A percentile compares a stretch with the other conserved stretches of the same genome.
Evolutionary conservation across 1,284 basidiomycete species (phyloP).

Genomic region (Cerioporus squamosus): DNA sequence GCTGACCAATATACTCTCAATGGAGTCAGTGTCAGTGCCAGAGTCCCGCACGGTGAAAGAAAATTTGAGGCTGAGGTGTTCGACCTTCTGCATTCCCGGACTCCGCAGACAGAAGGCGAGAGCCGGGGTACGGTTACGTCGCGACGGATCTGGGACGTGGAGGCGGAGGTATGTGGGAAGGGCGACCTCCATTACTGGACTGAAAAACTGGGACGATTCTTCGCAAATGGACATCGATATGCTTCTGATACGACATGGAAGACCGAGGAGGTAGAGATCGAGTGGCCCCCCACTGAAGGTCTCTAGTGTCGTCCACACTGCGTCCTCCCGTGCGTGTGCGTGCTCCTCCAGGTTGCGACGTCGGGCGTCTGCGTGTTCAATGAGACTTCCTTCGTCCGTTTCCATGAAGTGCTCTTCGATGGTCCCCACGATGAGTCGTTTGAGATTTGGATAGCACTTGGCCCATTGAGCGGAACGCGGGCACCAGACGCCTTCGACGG

Average conservation of each 20-base stretch:
- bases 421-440: not conserved
- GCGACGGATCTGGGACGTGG: too few relatives aligned
- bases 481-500: not conserved
- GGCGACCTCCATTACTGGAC: not conserved
- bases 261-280: constrained; percentile 13
- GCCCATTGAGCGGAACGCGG: constrained; percentile 4
- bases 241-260: constrained; percentile 3
- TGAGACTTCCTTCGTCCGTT: not conserved
- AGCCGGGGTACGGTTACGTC: too few relatives aligned
- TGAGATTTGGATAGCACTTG: constrained; percentile 1
- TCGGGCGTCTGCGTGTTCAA: not conserved
- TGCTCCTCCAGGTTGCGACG: not conserved
- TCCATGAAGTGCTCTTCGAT: constrained; percentile 6
- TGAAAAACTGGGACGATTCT: constrained; percentile 1
- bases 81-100: too few relatives aligned
- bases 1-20: too few relatives aligned
- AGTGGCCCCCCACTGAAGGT: not conserved
- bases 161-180: not conserved
- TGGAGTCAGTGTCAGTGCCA: too few relatives aligned
- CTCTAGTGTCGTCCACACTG: constrained; percentile 4
- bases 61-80: too few relatives aligned
- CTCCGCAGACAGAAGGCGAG: too few relatives aligned
- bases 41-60: too few relatives aligned
- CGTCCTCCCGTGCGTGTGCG: not conserved
- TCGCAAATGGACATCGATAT: not conserved